Evolutionary conservation across 2,329 filamentous ascomycete genomes (phyloP), one percentile per base, ranked within the genome.

Genomic region (Cephalotrichum gorgonifer): DNA sequence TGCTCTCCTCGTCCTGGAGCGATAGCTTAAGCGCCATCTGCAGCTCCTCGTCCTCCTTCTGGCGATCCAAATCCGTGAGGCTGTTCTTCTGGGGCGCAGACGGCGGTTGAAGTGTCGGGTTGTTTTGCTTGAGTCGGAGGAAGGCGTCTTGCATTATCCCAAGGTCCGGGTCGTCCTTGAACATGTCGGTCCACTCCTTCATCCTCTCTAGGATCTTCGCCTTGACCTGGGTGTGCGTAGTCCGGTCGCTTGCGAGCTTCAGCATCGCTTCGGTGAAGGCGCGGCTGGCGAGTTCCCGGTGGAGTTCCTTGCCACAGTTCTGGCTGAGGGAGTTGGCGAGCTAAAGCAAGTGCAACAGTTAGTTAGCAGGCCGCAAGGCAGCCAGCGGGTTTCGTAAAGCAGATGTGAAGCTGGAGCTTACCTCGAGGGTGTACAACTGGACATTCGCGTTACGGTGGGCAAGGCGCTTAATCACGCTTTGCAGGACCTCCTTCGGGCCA

Each of bases 131-230:
- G 54, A 97, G 73, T 63, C 85, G 88, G 70, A 83, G 83, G 66
- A 91, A 97, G 51, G 91, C 90, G 61, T 95, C 88, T 64, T 90
- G 86, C 93, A 98, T 98, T 63, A 98, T 95, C 17, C 93, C 93
- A 52, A 98, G 78, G 62, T 96, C 91, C 11, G 89, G 79, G 62
- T 96, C 88, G 52, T 78, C 83, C 58, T 80, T 79, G 64, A 97
- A 97, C 87, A 96, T 95, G 60, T 93, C 87, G 50, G 86, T 83
- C 93, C 93, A 98, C 55, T 91, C 88, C 64, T 86, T 84, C 88
- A 97, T 97, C 56, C 90, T 83, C 73, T 97, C 91, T 51, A 97
- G 69, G 55, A 98, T 95, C 77, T 96, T 97, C 55, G 88, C 81
- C 70, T 97, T 97, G 63, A 98, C 93, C 66, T 95, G 88, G 62